Evolutionary conservation across 345 rosid genomes (phyloP).

Genomic region (Physaria fendleri): DNA sequence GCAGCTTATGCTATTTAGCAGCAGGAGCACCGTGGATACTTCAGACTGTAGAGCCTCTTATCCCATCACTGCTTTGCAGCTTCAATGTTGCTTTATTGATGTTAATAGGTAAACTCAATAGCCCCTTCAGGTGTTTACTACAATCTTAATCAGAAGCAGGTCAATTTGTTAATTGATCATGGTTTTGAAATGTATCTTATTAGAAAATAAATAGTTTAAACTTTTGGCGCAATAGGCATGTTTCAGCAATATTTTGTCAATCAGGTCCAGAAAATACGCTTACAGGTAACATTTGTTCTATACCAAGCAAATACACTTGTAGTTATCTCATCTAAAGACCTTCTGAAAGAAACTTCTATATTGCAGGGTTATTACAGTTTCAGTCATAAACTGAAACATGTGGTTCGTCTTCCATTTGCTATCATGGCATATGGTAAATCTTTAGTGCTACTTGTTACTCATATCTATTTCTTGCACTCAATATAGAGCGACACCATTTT

Average conservation of each 20-base stretch:
- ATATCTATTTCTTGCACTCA: not conserved
- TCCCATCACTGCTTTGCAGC: slow-evolving; percentile 75
- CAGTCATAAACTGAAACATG: slow-evolving; percentile 94
- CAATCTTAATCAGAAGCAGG: not conserved
- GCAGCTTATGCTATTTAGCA: slow-evolving; percentile 75
- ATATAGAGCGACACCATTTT: not conserved
- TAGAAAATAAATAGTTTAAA: too few relatives aligned
- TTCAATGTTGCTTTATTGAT: slow-evolving; percentile 60
- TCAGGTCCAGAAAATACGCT: slow-evolving; percentile 90
- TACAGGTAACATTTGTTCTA: slow-evolving; percentile 49
- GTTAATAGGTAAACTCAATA: slow-evolving; percentile 50
- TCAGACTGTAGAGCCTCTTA: slow-evolving; percentile 30
- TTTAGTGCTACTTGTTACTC: not conserved
- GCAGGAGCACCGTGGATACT: slow-evolving; percentile 71
- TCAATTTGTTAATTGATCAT: too few relatives aligned
- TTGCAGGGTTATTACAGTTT: slow-evolving; percentile 92
- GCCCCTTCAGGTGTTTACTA: not conserved
- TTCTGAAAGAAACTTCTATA: slow-evolving; percentile 4
- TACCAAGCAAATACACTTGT: not conserved
- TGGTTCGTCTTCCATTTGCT: slow-evolving; percentile 89
- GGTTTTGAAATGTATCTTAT: too few relatives aligned
- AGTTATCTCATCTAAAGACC: not conserved
- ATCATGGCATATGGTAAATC: slow-evolving; percentile 76
- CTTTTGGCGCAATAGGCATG: slow-evolving; percentile 74
- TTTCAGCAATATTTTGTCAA: slow-evolving; percentile 86